A percentile compares a stretch with the other conserved stretches of the same genome.
Conservation (phyloP, 345 rosid species). For the Camelina neglecta region DNA sequence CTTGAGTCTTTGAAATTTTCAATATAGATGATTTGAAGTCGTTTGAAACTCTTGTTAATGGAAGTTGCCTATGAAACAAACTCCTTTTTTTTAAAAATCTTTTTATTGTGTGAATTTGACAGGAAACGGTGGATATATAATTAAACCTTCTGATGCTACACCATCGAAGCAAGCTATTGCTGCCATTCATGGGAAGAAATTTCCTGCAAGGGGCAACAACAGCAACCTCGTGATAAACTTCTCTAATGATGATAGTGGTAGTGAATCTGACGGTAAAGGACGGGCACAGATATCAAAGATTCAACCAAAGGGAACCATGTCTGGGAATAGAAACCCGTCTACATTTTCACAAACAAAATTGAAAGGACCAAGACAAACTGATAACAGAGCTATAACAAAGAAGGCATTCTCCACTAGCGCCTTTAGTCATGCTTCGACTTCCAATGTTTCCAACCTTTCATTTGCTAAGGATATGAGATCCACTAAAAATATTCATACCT, state of each 20-base stretch:
- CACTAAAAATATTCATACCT: conserved; percentile 45
- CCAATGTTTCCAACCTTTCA: conserved; percentile 43
- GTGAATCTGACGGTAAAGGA: conserved; percentile 63
- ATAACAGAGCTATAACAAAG: conserved; percentile 50
- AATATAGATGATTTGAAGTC: background rate
- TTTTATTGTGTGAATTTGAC: conserved; percentile 33
- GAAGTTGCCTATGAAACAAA: conserved; percentile 7
- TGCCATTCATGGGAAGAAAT: conserved; percentile 50
- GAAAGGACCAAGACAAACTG: conserved; percentile 46
- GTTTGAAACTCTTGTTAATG: conserved; percentile 7
- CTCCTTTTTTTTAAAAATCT: too few relatives aligned
- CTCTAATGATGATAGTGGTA: conserved; percentile 85
- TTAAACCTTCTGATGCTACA: conserved; percentile 39
- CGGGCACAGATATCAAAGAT: conserved; percentile 38
- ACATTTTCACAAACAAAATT: conserved; percentile 40
- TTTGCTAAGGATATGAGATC: conserved; percentile 41
- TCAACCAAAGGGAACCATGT: conserved; percentile 43
- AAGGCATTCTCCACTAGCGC: conserved; percentile 52
- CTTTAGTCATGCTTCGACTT: conserved; percentile 52
- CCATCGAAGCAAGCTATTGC: conserved; percentile 50
- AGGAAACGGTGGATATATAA: conserved; percentile 53
- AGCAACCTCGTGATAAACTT: conserved; percentile 91
- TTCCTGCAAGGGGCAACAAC: conserved; percentile 47
- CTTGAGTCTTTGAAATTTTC: background rate
- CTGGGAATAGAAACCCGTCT: conserved; percentile 48